Conservation (phyloP, 768 basidiomycete species). For the Trametes coccinea region DNA sequence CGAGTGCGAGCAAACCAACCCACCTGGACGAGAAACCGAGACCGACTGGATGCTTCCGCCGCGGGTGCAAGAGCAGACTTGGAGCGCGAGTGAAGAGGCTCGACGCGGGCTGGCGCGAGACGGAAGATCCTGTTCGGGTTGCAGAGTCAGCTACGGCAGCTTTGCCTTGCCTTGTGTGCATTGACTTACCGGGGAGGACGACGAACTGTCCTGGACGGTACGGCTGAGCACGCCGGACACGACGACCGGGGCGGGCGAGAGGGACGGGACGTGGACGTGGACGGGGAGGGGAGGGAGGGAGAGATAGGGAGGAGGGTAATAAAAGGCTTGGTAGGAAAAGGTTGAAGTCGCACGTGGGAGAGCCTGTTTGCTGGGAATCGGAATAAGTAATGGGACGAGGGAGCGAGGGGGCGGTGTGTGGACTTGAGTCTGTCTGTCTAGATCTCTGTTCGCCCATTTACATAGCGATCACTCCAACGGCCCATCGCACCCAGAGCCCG, state of each 20-base stretch:
- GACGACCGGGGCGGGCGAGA: background rate
- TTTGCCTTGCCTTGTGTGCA: background rate
- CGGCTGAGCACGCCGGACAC: constrained; percentile 11
- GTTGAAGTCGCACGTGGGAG: constrained; percentile 21
- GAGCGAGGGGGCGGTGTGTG: constrained; percentile 4
- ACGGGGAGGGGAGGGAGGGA: constrained; percentile 8
- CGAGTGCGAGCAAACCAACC: background rate
- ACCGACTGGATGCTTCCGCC: constrained; percentile 9
- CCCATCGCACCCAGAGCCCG: background rate
- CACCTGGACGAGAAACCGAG: constrained; percentile 4
- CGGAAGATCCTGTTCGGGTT: constrained; percentile 18
- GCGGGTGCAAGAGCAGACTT: background rate
- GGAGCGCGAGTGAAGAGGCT: background rate
- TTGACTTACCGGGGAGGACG: constrained; percentile 12
- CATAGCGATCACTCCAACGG: background rate
- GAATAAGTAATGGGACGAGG: background rate
- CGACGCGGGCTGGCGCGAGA: background rate
- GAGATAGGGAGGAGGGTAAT: constrained; percentile 7
- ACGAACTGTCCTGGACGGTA: constrained; percentile 14
- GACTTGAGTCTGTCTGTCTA: no score
- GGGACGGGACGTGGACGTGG: background rate
- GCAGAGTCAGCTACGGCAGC: background rate
- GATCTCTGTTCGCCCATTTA: background rate
- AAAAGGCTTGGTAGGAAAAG: constrained; percentile 8
- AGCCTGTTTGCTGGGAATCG: background rate